These are phyloP conservation scores for Mycena filopes DNA, from an alignment of 768 basidiomycete species.

Conservation along the genomic window DNA sequence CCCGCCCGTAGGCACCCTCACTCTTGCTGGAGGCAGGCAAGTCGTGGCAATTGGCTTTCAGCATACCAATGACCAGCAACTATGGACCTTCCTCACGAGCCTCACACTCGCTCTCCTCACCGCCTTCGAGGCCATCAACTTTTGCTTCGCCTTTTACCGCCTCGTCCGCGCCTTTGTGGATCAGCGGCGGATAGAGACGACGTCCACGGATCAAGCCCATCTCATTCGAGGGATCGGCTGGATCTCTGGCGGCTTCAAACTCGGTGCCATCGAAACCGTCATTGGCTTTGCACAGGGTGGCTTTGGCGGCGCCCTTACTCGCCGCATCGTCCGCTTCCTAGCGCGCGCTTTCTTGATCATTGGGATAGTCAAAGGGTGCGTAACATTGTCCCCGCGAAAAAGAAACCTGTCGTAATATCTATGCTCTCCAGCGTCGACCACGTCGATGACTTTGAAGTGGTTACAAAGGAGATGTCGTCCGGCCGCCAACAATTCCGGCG, in stretches of 20 bases:
- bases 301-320: slow-evolving; percentile 63
- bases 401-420: not conserved
- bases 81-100: slow-evolving; percentile 69
- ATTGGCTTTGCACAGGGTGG: slow-evolving; percentile 67
- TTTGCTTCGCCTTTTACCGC: slow-evolving; percentile 68
- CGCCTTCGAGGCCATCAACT: slow-evolving; percentile 66
- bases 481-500: slow-evolving; percentile 40
- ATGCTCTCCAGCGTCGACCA: slow-evolving; percentile 56
- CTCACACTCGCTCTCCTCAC: slow-evolving; percentile 69
- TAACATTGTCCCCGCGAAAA: slow-evolving; percentile 8
- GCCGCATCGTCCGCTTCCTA: slow-evolving; percentile 68
- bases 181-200: slow-evolving; percentile 62
- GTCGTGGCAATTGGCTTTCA: slow-evolving; percentile 55
- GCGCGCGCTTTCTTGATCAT: slow-evolving; percentile 65
- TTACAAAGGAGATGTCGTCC: slow-evolving; percentile 51
- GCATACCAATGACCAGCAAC: slow-evolving; percentile 43
- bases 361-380: slow-evolving; percentile 77
- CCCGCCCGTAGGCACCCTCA: slow-evolving; percentile 25
- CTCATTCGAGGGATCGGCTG: slow-evolving; percentile 72
- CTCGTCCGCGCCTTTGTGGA: slow-evolving; percentile 60
- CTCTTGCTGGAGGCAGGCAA: not conserved
- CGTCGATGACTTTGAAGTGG: slow-evolving; percentile 62
- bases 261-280: slow-evolving; percentile 73
- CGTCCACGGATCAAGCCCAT: slow-evolving; percentile 56
- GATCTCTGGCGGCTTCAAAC: slow-evolving; percentile 68